Evolutionary conservation across 1,139 yeast species (phyloP).

Genomic region (Torulaspora globosa): DNA sequence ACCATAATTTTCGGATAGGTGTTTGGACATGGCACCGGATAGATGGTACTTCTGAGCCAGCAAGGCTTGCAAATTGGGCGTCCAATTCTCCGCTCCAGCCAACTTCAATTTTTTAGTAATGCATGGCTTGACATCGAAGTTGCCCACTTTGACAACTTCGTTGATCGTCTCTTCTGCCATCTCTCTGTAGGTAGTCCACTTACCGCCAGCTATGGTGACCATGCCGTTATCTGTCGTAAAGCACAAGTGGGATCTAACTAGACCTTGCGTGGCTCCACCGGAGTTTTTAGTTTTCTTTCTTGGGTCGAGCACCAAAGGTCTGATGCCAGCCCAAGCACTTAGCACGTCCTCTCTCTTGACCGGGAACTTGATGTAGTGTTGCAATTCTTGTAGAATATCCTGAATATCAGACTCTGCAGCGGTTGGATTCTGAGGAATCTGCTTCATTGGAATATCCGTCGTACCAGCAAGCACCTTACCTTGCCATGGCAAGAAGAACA

Average conservation of each 20-base stretch:
- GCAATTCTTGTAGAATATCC: constrained; percentile 82
- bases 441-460: constrained; percentile 76
- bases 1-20: constrained; percentile 84
- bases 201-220: constrained; percentile 92
- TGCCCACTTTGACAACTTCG: constrained; percentile 54
- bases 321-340: constrained; percentile 95
- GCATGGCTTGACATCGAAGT: constrained; percentile 50
- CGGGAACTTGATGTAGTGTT: constrained; percentile 83
- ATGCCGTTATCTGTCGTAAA: constrained; percentile 69
- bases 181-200: constrained; percentile 97
- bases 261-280: constrained; percentile 62
- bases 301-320: constrained; percentile 93
- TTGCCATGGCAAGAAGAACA: constrained; percentile 98
- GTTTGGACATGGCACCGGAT: constrained; percentile 73
- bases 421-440: constrained; percentile 76
- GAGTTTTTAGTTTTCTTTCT: constrained; percentile 46
- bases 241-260: constrained; percentile 86
- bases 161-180: constrained; percentile 96
- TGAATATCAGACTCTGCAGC: constrained; percentile 88
- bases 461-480: constrained; percentile 96
- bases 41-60: constrained; percentile 75
- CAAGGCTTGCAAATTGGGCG: constrained; percentile 67
- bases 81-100: constrained; percentile 75
- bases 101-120: constrained; percentile 59
- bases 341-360: constrained; percentile 86